phyloP scores from a whole-genome alignment of 2,329 filamentous ascomycete genomes.

The Hypoxylon sp. region DNA sequence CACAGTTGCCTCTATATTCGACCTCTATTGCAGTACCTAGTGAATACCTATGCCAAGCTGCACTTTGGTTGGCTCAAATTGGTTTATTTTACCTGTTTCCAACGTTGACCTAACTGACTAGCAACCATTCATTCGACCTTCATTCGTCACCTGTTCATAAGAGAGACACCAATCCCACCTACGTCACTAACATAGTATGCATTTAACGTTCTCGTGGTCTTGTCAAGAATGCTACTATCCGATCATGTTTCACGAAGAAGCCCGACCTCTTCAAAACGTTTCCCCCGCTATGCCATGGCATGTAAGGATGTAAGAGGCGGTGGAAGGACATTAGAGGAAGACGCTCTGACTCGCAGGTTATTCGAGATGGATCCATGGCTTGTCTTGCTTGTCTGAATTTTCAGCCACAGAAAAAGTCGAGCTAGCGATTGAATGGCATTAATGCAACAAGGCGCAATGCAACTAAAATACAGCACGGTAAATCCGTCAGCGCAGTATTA shows the following conservation, averaged over 20 bases:
- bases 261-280: no score
- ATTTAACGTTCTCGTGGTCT: slow-evolving; percentile 17
- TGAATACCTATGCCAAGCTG: slow-evolving; percentile 9
- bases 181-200: slow-evolving; percentile 27
- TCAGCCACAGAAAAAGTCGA: slow-evolving; percentile 34
- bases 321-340: background rate
- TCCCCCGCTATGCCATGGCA: no score
- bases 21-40: slow-evolving; percentile 6
- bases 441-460: slow-evolving; percentile 30
- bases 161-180: slow-evolving; percentile 21
- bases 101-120: background rate
- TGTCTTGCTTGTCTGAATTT: slow-evolving; percentile 5
- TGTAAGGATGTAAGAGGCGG: background rate
- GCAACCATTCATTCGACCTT: slow-evolving; percentile 4
- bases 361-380: slow-evolving; percentile 22
- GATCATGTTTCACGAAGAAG: slow-evolving; percentile 18
- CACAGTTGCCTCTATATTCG: slow-evolving; percentile 1
- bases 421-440: slow-evolving; percentile 29
- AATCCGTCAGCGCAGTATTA: slow-evolving; percentile 19
- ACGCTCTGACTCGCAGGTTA: slow-evolving; percentile 15
- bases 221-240: no score
- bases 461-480: background rate
- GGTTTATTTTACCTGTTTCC: slow-evolving; percentile 10
- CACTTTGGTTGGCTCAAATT: slow-evolving; percentile 11
- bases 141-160: slow-evolving; percentile 11